Percentiles rank a stretch among this genome's conserved stretches.
Evolutionary conservation across 2,329 filamentous ascomycete genomes (phyloP).

Genomic region (Fusarium nurragi): DNA sequence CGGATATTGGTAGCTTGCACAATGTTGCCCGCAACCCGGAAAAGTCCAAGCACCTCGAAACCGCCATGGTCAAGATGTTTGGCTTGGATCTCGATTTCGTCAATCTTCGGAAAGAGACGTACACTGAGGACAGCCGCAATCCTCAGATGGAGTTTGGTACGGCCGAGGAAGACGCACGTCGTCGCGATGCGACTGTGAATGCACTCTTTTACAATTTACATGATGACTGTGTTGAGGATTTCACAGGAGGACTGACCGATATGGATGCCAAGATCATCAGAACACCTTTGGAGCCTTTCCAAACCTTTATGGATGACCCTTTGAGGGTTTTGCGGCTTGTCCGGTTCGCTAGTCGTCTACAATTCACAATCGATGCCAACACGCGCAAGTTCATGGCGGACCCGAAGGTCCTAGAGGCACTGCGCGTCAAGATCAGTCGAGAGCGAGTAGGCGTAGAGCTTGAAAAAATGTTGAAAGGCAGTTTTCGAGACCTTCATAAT

Average conservation of each 20-base stretch:
- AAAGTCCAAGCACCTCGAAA: slow-evolving; percentile 96
- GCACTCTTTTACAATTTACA: slow-evolving; percentile 95
- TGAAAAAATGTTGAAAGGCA: slow-evolving; percentile 88
- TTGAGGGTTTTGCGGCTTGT: slow-evolving; percentile 86
- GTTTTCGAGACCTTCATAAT: background rate
- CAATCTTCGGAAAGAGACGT: slow-evolving; percentile 91
- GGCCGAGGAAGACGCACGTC: slow-evolving; percentile 85
- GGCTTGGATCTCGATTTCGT: slow-evolving; percentile 93
- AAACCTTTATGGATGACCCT: slow-evolving; percentile 95
- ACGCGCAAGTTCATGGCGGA: slow-evolving; percentile 81
- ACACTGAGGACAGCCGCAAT: slow-evolving; percentile 87
- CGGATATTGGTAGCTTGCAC: slow-evolving; percentile 79
- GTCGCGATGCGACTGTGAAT: slow-evolving; percentile 93
- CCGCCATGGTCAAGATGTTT: slow-evolving; percentile 84
- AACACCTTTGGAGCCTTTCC: slow-evolving; percentile 86
- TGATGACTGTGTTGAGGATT: slow-evolving; percentile 82
- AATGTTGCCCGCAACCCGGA: slow-evolving; percentile 93
- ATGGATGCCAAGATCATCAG: slow-evolving; percentile 77
- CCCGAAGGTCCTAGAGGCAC: slow-evolving; percentile 76
- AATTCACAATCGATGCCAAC: slow-evolving; percentile 77
- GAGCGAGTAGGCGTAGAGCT: slow-evolving; percentile 89
- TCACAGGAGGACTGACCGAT: slow-evolving; percentile 81
- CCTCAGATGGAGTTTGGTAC: slow-evolving; percentile 95
- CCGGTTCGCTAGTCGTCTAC: slow-evolving; percentile 86
- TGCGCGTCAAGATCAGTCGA: slow-evolving; percentile 90